Evolutionary conservation across 139 green algal genomes (phyloP), one percentile per base, ranked within the genome.

Genomic region (Picochlorum sp.): DNA sequence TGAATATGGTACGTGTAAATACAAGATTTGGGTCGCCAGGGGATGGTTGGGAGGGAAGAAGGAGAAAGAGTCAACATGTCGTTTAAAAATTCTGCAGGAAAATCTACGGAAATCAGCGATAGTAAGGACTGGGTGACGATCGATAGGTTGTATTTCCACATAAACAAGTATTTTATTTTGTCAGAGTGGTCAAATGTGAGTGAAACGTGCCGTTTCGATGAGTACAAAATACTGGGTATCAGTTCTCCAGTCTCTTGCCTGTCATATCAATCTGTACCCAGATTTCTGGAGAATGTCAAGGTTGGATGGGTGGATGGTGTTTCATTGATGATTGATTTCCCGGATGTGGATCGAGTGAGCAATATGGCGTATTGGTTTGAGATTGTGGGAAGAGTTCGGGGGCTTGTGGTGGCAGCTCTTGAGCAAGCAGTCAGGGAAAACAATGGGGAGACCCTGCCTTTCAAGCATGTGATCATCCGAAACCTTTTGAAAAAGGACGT

Each of bases 351-450:
- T 16, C 85, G 79, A 61, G 68, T 80, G 0, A 74, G 88, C 50
- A 86, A 92, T 72, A 64, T 89, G 47, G 87, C 86, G 2, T 82
- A 90, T 70, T 95, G 86, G 86, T 68, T 73, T 3, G 85, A 94
- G 74, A 54, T 83, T 16, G 73, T 91, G 64, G 54, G 83, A 21
- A 81, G 85, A 3, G 38, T 81, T 4, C 85, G 79, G 64, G 82
- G 54, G 15, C 52, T 69, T 5, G 74, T 94, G 10, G 37, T 26
- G 1, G 49, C 13, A 34, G n/a, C 21, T 62, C n/a, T 54, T 8
- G n/a, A 54, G 6, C 47, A 54, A 18, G 15, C 47, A 26, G 47
- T 26, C 18, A 20, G 2, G 6, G 18, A 26, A 20, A 9, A 54
- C 15, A 13, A 7, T 13, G 4, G n/a, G 11, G 15, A 21, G 47